Evolutionary conservation across 129 eudicot genomes (phyloP).

Genomic region (Lonicera japonica): DNA sequence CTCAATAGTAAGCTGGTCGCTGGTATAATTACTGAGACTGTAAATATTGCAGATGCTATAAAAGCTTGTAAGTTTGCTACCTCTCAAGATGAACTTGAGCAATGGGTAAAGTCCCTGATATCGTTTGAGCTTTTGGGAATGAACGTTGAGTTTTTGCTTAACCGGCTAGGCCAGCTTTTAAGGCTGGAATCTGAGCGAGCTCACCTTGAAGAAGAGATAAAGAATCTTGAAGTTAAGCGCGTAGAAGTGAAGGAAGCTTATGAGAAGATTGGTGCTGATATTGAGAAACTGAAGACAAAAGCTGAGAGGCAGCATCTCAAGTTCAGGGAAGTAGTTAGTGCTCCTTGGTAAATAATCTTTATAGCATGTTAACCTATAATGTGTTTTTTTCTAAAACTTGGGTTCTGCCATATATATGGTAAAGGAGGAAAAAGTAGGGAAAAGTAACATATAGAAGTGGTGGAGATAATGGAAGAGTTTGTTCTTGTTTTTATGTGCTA

Average conservation of each 20-base stretch:
- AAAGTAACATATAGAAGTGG: too few species aligned
- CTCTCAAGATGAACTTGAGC: constrained; percentile 40
- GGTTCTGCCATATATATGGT: too few species aligned
- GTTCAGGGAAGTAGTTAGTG: constrained; percentile 58
- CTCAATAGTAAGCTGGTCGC: constrained; percentile 42
- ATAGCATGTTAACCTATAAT: too few species aligned
- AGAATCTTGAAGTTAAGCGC: constrained; percentile 39
- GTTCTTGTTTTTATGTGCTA: too few species aligned
- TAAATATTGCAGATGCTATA: constrained; percentile 46
- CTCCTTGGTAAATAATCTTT: constrained; percentile 38
- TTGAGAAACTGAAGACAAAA: constrained; percentile 30
- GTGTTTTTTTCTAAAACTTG: too few species aligned
- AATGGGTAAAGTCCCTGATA: constrained; percentile 57
- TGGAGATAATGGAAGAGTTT: too few species aligned
- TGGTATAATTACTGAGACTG: constrained; percentile 56
- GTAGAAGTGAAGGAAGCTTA: constrained; percentile 37
- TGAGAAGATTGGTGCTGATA: constrained; percentile 28
- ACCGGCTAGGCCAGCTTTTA: constrained; percentile 31
- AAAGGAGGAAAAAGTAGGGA: too few species aligned
- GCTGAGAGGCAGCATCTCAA: constrained; percentile 35
- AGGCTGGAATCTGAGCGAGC: constrained; percentile 41
- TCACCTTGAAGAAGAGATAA: constrained; percentile 22
- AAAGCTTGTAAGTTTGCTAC: constrained; percentile 46
- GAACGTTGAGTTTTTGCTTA: constrained; percentile 57
- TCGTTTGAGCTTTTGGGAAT: constrained; percentile 68